Evolutionary conservation across 1,284 basidiomycete genomes (phyloP).

Genomic region (Apiotrichum montevideense): DNA sequence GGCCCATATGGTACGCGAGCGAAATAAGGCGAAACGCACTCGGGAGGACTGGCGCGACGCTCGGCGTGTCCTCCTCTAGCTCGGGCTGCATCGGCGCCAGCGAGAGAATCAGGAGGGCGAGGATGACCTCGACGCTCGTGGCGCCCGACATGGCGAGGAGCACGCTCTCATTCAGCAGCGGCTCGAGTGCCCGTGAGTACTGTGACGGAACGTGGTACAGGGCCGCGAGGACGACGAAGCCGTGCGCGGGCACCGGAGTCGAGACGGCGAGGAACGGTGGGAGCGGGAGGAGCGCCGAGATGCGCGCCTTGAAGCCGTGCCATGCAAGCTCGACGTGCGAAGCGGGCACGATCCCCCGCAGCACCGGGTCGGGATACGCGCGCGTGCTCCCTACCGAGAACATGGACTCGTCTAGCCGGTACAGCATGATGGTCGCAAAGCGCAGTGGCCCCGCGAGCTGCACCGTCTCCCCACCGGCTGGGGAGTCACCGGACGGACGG

Average conservation of each 20-base stretch:
- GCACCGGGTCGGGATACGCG: constrained; percentile 20
- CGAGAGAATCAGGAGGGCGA: constrained; percentile 27
- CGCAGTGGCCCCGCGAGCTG: constrained; percentile 9
- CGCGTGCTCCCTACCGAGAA: constrained; percentile 12
- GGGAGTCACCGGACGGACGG: background rate
- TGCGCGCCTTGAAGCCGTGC: constrained; percentile 30
- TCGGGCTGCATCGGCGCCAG: constrained; percentile 15
- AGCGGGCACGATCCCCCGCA: constrained; percentile 13
- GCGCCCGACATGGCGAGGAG: constrained; percentile 23
- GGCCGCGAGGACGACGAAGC: constrained; percentile 28
- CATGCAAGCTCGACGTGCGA: constrained; percentile 27
- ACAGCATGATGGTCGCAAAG: constrained; percentile 3
- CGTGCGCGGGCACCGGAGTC: constrained; percentile 22
- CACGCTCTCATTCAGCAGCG: constrained; percentile 22
- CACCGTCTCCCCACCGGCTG: background rate
- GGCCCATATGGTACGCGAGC: constrained; percentile 25
- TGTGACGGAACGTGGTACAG: constrained; percentile 19
- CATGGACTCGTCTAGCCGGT: constrained; percentile 20
- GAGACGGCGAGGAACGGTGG: constrained; percentile 25
- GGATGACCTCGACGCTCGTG: constrained; percentile 21
- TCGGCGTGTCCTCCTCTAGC: background rate
- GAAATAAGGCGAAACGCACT: constrained; percentile 21
- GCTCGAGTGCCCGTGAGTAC: constrained; percentile 3
- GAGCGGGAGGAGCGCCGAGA: constrained; percentile 24
- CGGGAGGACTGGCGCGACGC: constrained; percentile 8